phyloP scores from a whole-genome alignment of 176 grass and related monocot genomes.

The Thalia dealbata region DNA sequence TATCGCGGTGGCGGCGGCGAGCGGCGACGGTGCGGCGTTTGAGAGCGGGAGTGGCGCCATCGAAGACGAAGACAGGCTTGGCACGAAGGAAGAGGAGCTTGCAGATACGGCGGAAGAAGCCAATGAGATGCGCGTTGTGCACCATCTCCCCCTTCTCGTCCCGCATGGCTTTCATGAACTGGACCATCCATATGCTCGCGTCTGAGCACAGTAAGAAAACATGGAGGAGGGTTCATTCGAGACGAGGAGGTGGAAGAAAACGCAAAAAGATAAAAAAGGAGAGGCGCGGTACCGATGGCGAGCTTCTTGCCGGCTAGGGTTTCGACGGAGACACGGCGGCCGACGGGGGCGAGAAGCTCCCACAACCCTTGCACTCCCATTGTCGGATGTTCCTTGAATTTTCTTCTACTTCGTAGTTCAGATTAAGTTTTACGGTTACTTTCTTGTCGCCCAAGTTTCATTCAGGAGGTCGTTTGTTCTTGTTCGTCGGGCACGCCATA shows the following conservation, averaged over 20 bases:
- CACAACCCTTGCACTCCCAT: constrained; percentile 95
- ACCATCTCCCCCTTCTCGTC: constrained; percentile 95
- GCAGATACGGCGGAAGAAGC: constrained; percentile 91
- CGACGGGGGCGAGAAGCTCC: constrained; percentile 82
- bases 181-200: constrained; percentile 98
- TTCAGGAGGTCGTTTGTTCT: too few species aligned
- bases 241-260: neutral
- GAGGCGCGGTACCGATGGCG: constrained; percentile 31
- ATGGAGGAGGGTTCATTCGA: neutral
- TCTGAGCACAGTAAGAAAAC: constrained; percentile 19
- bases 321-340: constrained; percentile 91
- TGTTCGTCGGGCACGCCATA: too few species aligned
- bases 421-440: too few species aligned
- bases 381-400: neutral
- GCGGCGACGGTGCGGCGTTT: constrained; percentile 72
- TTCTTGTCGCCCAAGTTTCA: too few species aligned
- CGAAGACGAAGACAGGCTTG: constrained; percentile 85
- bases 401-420: too few species aligned
- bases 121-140: constrained; percentile 69
- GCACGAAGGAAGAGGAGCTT: constrained; percentile 83
- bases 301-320: constrained; percentile 78
- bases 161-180: constrained; percentile 96
- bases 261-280: neutral
- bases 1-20: constrained; percentile 67
- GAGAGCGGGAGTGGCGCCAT: constrained; percentile 69